Conservation (phyloP, 139 green algal species). For the Asterochloris erici region DNA sequence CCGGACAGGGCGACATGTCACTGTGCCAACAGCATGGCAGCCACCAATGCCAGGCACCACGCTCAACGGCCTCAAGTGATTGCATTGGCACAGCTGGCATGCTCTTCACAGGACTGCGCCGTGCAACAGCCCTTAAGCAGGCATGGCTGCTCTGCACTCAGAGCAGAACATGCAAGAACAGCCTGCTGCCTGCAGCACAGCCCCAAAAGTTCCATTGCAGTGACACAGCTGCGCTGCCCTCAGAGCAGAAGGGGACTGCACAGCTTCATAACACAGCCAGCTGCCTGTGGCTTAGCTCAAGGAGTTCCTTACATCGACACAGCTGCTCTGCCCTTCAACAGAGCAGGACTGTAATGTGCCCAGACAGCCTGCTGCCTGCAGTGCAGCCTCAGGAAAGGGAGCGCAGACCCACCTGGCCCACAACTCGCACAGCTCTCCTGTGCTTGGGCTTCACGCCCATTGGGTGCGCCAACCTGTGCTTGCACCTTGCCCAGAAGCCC, state of each 20-base stretch:
- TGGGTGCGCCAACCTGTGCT: constrained; percentile 7
- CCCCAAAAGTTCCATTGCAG: too few species aligned
- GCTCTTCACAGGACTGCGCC: too few species aligned
- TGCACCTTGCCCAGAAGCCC: not conserved
- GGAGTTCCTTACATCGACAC: not conserved
- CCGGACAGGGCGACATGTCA: not conserved
- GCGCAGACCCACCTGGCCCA: constrained; percentile 2
- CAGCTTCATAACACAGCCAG: too few species aligned
- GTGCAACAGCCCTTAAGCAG: too few species aligned
- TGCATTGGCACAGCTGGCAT: not conserved
- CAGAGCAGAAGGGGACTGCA: too few species aligned
- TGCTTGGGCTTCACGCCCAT: constrained; percentile 11
- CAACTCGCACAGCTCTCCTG: not conserved
- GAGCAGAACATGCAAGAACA: too few species aligned
- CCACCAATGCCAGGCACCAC: not conserved
- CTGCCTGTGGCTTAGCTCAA: not conserved
- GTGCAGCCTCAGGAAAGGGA: not conserved
- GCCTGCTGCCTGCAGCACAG: too few species aligned
- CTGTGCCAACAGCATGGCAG: too few species aligned
- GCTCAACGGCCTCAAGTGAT: not conserved
- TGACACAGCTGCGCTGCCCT: too few species aligned
- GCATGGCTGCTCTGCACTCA: too few species aligned
- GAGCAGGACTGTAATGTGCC: not conserved
- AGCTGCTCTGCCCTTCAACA: not conserved
- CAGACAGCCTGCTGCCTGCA: not conserved